Base-by-base conservation (phyloP, 2,329 filamentous ascomycete genomes). In the Aphanocladium album region DNA sequence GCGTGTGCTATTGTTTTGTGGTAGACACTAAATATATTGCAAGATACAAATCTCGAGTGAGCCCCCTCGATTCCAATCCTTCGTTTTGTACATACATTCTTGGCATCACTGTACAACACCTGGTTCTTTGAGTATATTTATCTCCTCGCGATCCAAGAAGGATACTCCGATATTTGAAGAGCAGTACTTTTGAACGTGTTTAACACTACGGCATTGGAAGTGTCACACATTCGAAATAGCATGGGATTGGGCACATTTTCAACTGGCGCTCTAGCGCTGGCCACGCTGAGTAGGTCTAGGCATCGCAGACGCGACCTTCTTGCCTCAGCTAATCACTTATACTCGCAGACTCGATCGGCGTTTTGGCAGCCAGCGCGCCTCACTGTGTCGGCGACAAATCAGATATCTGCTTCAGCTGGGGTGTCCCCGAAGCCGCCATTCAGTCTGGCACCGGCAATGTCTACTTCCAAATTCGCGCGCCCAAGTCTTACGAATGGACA, bases 381-480 rank as follows among this genome's bases (percentile, higher is more conserved):
- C 72, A 73, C 65, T 85, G 82, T 65, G 75, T 80, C 46, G 68
- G 67, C 2, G 64, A 67, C 55, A 68, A 70, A 37, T 67, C 65
- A 33, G 65, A 73, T n/a, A 70, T 85, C 45, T 86, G 84, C 71
- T 86, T 79, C 71, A 74, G 75, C 62, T 78, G 87, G 64, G 84
- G 76, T 46, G 78, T 87, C 2, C 84, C 86, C 0, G 66, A 75
- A 50, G 67, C 74, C 1, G 80, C 83, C 1, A 77, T 78, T 14
- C 73, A 73, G 41, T 75, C 77, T 3, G 77, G 76, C 35, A 73
- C 74, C 4, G 84, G 83, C 60, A 83, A 84, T 68, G 77, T 88
- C 58, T 87, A 84, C 69, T 78, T 88, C 64, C 84, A 86, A 67
- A 76, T 89, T 60, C 73, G 73, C n/a, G 83, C 83, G 4, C 81